A percentile compares a stretch with the other conserved stretches of the same genome.
Evolutionary conservation across 805 yeast species (phyloP).

Genomic region (Pichia rugopelliculosa): DNA sequence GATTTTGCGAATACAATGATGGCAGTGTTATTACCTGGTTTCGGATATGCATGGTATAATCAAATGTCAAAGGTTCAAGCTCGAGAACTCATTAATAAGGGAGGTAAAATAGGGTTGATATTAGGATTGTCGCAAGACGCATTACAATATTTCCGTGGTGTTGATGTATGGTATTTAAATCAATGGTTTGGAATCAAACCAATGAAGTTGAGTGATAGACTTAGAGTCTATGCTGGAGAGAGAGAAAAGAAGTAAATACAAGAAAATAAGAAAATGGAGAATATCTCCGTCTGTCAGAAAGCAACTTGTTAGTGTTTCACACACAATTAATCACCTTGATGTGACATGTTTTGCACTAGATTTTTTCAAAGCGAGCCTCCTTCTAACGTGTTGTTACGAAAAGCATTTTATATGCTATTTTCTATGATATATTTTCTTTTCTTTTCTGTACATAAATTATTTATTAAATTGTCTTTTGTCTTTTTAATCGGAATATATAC

Average conservation of each 20-base stretch:
- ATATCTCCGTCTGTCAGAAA: too few relatives aligned
- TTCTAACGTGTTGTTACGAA: too few relatives aligned
- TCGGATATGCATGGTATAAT: slow-evolving; percentile 39
- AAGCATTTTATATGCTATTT: too few relatives aligned
- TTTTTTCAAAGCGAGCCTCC: too few relatives aligned
- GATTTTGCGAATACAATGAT: slow-evolving; percentile 60
- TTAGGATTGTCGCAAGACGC: slow-evolving; percentile 65
- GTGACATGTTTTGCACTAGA: too few relatives aligned
- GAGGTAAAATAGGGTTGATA: slow-evolving; percentile 49
- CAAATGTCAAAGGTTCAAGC: slow-evolving; percentile 39
- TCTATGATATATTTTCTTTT: too few relatives aligned
- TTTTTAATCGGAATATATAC: slow-evolving; percentile 6
- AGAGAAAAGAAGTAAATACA: neutral
- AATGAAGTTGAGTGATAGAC: slow-evolving; percentile 18
- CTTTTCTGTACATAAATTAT: too few relatives aligned
- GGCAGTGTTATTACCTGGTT: slow-evolving; percentile 48
- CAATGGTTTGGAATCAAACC: slow-evolving; percentile 24
- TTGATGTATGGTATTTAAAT: slow-evolving; percentile 56
- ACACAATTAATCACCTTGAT: too few relatives aligned
- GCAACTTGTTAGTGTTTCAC: too few relatives aligned
- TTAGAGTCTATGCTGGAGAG: slow-evolving; percentile 8
- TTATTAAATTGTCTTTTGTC: too few relatives aligned
- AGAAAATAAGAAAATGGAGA: too few relatives aligned
- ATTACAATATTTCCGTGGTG: slow-evolving; percentile 50
- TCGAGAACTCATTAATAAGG: slow-evolving; percentile 38